Evolutionary conservation across 2,329 filamentous ascomycete genomes (phyloP), one percentile per base, ranked within the genome.

Genomic region (Davidsoniella australis): DNA sequence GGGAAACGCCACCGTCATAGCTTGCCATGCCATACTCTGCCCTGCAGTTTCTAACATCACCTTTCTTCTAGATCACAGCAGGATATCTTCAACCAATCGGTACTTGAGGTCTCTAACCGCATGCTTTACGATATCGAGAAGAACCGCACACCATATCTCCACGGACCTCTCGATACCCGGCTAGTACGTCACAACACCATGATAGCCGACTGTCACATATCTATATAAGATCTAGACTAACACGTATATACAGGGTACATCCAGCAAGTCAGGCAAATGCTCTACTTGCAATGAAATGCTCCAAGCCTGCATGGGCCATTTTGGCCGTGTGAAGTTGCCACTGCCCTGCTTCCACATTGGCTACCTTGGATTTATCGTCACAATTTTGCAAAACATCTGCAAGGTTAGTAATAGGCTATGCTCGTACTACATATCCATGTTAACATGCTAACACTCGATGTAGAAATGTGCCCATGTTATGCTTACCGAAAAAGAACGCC

Each of bases 311-410:
- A 91, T 86, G 57, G 91, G 91, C 10, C 91, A 98, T 64, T 98
- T 96, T 60, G 91, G 91, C 43, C 82, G 95, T 64, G 83, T 98
- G 58, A 80, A 85, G 59, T 75, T 98, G 12, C 85, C 89, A 1
- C 70, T 98, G 47, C 91, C 91, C 3, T 86, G 83, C 41, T 96
- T 96, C 60, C 91, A 98, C 61, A 87, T 96, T 56, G 91, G 91
- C 37, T 98, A 95, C 62, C 76, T 98, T 58, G 91, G 87, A 62
- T 87, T 93, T 62, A 86, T 91, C 55, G 89, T 94, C 61, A 81
- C 80, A 41, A 88, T 94, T 50, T 72, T 98, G 20, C 88, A 96
- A 62, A 83, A 91, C 59, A 93, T 98, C 56, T 98, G 91, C 78
- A 98, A 94, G 61, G 66, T 73, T 60, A 41, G 60, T 45, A 33